These are phyloP conservation scores for Pseudogymnoascus sp. DNA, from an alignment of 2,329 filamentous ascomycete species.

Conservation along the genomic window DNA sequence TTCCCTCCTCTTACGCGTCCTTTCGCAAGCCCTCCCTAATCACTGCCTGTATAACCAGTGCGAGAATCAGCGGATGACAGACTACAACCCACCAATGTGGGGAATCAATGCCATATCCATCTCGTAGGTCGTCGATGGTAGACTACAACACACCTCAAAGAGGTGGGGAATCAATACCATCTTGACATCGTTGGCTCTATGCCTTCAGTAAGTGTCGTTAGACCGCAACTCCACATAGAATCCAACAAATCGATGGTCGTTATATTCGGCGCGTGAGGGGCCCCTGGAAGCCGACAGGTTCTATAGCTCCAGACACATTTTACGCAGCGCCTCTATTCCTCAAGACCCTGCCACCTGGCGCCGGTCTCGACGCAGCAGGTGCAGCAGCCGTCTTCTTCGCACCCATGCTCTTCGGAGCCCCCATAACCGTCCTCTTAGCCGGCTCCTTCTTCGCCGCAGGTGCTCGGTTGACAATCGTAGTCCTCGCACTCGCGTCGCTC, in stretches of 20 bases:
- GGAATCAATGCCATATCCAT: background rate
- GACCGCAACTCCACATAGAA: background rate
- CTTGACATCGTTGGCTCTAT: background rate
- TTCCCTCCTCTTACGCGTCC: background rate
- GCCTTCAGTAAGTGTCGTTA: background rate
- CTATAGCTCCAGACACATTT: background rate
- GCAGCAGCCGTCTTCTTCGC: slow-evolving; percentile 42
- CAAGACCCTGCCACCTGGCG: slow-evolving; percentile 40
- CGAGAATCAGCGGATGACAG: background rate
- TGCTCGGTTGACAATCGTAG: slow-evolving; percentile 42
- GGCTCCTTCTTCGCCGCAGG: slow-evolving; percentile 31
- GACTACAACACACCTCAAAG: background rate
- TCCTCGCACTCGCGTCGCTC: slow-evolving; percentile 51
- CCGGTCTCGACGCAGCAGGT: slow-evolving; percentile 33
- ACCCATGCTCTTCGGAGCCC: slow-evolving; percentile 41
- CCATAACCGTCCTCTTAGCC: slow-evolving; percentile 44
- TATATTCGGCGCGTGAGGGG: background rate
- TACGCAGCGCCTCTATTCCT: slow-evolving; percentile 37
- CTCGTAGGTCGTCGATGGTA: background rate
- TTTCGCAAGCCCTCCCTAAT: background rate
- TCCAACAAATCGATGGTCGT: background rate
- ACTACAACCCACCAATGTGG: background rate
- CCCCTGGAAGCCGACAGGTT: background rate
- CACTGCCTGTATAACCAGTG: background rate
- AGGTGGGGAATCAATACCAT: background rate